Percentiles rank a stretch among this genome's conserved stretches.
phyloP scores from a whole-genome alignment of 2,329 filamentous ascomycete species.

The Aspergillus unguis region DNA sequence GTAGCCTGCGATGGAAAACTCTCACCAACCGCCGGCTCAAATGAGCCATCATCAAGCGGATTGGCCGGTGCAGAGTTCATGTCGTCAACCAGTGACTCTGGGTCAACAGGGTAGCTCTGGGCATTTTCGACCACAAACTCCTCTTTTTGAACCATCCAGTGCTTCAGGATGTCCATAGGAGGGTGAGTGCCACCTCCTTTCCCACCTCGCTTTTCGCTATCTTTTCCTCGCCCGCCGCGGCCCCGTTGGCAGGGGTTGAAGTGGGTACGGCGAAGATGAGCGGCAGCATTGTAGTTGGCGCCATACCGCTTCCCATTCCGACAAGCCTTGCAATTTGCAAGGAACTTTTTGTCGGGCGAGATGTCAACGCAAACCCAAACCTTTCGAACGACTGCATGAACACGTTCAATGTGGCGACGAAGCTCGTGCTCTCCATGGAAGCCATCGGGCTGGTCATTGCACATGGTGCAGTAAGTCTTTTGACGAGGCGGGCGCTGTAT shows the following conservation, averaged over 20 bases:
- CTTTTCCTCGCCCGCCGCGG: constrained; percentile 55
- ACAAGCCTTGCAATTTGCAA: constrained; percentile 82
- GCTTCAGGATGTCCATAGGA: constrained; percentile 58
- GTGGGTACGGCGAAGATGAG: constrained; percentile 81
- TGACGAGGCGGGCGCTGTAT: constrained; percentile 65
- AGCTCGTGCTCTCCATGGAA: constrained; percentile 87
- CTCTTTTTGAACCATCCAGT: constrained; percentile 59
- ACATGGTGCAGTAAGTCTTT: constrained; percentile 68
- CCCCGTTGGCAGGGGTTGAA: constrained; percentile 67
- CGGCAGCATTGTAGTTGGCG: constrained; percentile 91
- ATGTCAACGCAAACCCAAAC: constrained; percentile 64
- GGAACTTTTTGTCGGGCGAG: constrained; percentile 58
- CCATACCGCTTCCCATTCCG: constrained; percentile 73
- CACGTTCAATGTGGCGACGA: constrained; percentile 62
- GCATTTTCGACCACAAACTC: constrained; percentile 43
- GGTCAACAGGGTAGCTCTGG: constrained; percentile 21
- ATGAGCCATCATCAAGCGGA: constrained; percentile 16
- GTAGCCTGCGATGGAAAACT: constrained; percentile 22
- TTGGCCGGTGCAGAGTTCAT: constrained; percentile 11
- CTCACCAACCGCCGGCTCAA: constrained; percentile 18
- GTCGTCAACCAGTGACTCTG: constrained; percentile 24
- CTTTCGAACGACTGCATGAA: constrained; percentile 61
- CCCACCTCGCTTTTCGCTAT: constrained; percentile 58
- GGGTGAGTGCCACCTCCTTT: constrained; percentile 62
- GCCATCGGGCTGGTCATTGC: constrained; percentile 69